Conservation (phyloP, 2,329 filamentous ascomycete genomes). For the Penicillium sp. region DNA sequence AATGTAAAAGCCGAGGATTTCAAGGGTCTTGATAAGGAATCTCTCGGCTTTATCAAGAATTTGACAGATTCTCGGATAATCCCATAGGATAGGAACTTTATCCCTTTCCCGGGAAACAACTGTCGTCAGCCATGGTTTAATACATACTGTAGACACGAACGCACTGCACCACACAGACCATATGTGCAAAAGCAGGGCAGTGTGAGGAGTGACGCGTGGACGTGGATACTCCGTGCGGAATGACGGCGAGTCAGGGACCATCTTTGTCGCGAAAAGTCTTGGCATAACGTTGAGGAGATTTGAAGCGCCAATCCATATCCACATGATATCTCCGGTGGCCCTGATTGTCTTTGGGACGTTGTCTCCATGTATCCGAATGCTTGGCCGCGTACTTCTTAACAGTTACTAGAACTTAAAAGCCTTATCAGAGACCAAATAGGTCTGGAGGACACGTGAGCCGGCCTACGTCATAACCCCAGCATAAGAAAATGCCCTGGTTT, state of each 20-base stretch:
- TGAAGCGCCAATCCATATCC: not conserved
- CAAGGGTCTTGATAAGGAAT: not conserved
- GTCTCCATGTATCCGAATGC: not conserved
- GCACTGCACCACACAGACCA: not conserved
- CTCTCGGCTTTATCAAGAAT: not conserved
- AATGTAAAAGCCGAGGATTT: not conserved
- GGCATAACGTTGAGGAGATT: conserved; percentile 6
- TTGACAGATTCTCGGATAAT: not conserved
- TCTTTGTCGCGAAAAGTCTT: conserved; percentile 8
- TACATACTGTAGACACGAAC: not conserved
- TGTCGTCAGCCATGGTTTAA: not conserved
- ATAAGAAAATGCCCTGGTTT: conserved; percentile 6
- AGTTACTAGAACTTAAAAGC: not conserved
- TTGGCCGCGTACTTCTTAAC: not conserved
- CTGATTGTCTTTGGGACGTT: not conserved
- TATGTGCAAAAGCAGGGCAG: not conserved
- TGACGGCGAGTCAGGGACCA: conserved; percentile 12
- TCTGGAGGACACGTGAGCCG: not conserved
- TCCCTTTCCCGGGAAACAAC: not conserved
- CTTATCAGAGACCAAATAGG: not conserved
- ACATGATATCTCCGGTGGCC: not conserved
- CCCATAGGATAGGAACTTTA: not conserved
- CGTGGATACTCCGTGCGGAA: conserved; percentile 15
- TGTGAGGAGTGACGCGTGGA: conserved; percentile 20
- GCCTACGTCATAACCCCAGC: conserved; percentile 8